phyloP scores from a whole-genome alignment of 192 early-diverging fungal species.

The Umbelopsis ramanniana region DNA sequence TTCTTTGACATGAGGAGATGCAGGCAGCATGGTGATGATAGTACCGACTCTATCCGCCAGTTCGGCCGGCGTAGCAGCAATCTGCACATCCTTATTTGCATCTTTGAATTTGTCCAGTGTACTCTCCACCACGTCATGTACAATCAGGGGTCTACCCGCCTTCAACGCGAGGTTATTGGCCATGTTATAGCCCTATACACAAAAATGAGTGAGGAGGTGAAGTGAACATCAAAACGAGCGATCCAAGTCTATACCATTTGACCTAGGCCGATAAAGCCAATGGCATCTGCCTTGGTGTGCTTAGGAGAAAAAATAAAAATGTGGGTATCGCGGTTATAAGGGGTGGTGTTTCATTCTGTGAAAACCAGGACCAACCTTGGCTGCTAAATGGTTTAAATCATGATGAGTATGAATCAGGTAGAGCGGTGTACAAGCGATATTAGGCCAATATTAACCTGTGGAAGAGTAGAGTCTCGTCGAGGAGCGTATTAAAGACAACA shows the following conservation, averaged over 20 bases:
- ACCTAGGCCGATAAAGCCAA: constrained; percentile 93
- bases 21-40: constrained; percentile 93
- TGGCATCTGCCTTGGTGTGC: constrained; percentile 32
- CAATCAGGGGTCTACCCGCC: constrained; percentile 58
- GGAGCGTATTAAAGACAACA: neutral
- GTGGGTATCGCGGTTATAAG: neutral
- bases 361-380: neutral
- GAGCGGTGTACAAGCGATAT: neutral
- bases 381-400: neutral
- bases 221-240: too few relatives aligned
- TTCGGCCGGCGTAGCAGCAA: constrained; percentile 68
- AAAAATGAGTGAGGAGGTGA: constrained; percentile 29
- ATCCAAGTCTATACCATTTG: constrained; percentile 63
- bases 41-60: constrained; percentile 72
- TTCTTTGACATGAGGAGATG: constrained; percentile 74
- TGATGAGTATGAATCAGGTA: neutral
- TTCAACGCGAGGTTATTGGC: constrained; percentile 80
- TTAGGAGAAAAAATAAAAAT: constrained; percentile 18
- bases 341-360: neutral
- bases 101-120: constrained; percentile 61
- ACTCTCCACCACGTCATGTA: constrained; percentile 72
- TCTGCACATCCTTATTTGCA: constrained; percentile 48
- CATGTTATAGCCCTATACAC: constrained; percentile 83
- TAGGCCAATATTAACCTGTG: neutral
- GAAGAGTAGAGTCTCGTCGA: constrained; percentile 7